phyloP scores from a whole-genome alignment of 225 moss, liverwort and hornwort species.

The Lunularia cruciata region DNA sequence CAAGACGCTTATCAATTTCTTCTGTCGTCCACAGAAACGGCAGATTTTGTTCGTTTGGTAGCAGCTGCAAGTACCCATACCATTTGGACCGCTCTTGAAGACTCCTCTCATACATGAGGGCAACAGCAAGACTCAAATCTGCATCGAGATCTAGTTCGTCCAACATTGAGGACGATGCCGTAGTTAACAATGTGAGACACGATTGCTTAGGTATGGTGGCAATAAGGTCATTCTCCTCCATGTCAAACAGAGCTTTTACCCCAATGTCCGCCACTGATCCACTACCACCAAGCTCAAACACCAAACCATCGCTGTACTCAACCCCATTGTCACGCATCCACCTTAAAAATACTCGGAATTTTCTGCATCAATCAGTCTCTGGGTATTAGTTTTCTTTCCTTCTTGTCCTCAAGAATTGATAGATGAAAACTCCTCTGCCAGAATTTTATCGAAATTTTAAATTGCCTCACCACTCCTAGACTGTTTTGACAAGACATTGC shows the following conservation, averaged over 20 bases:
- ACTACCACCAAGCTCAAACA: conserved; percentile 54
- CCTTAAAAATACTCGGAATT: conserved; percentile 61
- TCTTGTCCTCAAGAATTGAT: no score
- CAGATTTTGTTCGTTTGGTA: conserved; percentile 62
- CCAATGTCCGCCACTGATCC: conserved; percentile 69
- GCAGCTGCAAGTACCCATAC: conserved; percentile 64
- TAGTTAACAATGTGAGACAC: conserved; percentile 63
- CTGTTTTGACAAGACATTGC: no score
- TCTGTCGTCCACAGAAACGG: conserved; percentile 66
- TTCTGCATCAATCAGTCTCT: conserved; percentile 26
- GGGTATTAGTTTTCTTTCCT: neutral
- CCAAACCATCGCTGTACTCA: conserved; percentile 54
- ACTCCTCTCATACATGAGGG: conserved; percentile 80
- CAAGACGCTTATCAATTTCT: conserved; percentile 65
- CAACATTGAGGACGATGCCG: conserved; percentile 48
- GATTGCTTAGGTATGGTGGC: conserved; percentile 84
- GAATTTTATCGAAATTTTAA: no score
- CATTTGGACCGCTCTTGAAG: conserved; percentile 65
- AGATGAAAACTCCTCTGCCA: no score
- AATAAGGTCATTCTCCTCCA: conserved; percentile 63
- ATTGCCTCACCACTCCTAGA: no score
- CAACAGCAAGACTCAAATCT: conserved; percentile 63
- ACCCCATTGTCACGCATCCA: conserved; percentile 76
- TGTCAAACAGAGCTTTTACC: conserved; percentile 52
- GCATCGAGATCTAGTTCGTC: conserved; percentile 64